Conservation (phyloP, 2,329 filamentous ascomycete species). For the Didymella pinodella region DNA sequence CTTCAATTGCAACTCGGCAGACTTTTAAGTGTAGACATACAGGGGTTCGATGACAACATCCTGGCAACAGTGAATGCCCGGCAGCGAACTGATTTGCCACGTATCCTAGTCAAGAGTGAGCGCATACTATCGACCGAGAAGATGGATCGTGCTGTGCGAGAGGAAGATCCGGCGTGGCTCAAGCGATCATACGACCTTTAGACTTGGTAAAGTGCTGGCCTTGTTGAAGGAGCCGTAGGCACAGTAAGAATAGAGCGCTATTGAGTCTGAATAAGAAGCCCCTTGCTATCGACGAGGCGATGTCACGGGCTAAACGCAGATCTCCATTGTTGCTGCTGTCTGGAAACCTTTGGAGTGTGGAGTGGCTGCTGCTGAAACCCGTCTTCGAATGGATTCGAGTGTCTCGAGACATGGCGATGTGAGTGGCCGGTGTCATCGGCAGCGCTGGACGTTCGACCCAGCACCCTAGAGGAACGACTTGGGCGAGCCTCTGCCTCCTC, state of each 20-base stretch:
- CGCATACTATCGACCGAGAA: background rate
- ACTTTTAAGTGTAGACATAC: too few species aligned
- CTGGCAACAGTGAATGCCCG: background rate
- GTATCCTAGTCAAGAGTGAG: background rate
- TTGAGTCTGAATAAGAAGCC: too few species aligned
- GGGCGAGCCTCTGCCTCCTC: slow-evolving; percentile 3
- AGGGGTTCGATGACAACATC: background rate
- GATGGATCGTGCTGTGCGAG: background rate
- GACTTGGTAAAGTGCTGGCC: background rate
- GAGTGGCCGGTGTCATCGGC: background rate
- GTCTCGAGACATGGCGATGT: background rate
- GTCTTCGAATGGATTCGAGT: background rate
- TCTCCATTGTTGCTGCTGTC: slow-evolving; percentile 13
- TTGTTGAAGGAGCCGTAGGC: background rate
- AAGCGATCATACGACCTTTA: background rate
- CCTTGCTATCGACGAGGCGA: background rate
- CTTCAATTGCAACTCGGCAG: too few species aligned
- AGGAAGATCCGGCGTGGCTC: background rate
- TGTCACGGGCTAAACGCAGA: slow-evolving; percentile 10
- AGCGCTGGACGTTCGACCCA: background rate
- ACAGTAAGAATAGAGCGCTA: background rate
- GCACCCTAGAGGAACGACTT: background rate
- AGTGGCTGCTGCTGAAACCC: slow-evolving; percentile 15
- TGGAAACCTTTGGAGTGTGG: slow-evolving; percentile 9
- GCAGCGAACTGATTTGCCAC: background rate